These are phyloP conservation scores for Capronia epimyces DNA, from an alignment of 2,329 filamentous ascomycete species.

Conservation along the genomic window DNA sequence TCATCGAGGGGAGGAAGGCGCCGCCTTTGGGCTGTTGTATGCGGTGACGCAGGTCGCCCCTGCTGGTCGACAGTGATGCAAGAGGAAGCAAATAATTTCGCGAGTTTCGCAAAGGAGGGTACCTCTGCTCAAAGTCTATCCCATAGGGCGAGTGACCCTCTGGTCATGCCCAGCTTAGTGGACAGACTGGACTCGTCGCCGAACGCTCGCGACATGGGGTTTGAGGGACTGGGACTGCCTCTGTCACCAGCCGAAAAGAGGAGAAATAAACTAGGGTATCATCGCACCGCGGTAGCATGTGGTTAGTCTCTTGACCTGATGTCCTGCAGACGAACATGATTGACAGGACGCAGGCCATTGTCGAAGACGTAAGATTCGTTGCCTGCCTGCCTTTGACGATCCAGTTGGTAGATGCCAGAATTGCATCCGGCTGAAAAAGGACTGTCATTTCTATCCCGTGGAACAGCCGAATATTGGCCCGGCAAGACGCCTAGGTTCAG, in stretches of 20 bases:
- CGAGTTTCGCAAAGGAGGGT: constrained; percentile 3
- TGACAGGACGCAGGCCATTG: constrained; percentile 64
- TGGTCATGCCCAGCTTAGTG: constrained; percentile 28
- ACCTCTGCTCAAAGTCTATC: constrained; percentile 1
- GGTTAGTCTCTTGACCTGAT: constrained; percentile 57
- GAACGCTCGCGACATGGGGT: constrained; percentile 41
- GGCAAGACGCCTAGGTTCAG: constrained; percentile 44
- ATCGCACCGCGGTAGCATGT: constrained; percentile 90
- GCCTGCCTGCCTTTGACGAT: constrained; percentile 70
- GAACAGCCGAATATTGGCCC: constrained; percentile 61
- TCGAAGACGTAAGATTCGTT: constrained; percentile 87
- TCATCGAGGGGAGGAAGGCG: background rate
- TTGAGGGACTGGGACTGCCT: constrained; percentile 28
- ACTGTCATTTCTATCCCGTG: constrained; percentile 87
- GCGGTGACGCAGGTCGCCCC: constrained; percentile 1
- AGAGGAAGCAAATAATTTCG: constrained; percentile 16
- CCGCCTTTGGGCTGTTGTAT: background rate
- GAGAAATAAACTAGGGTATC: constrained; percentile 91
- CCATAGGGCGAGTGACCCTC: constrained; percentile 1
- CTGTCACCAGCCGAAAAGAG: constrained; percentile 57
- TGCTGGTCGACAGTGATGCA: constrained; percentile 12
- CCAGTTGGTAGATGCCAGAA: constrained; percentile 74
- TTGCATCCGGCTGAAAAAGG: constrained; percentile 89
- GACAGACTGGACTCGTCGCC: constrained; percentile 45
- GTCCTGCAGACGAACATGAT: constrained; percentile 8